phyloP scores from a whole-genome alignment of 2,329 filamentous ascomycete species.

The Cordyceps cateniannulata region DNA sequence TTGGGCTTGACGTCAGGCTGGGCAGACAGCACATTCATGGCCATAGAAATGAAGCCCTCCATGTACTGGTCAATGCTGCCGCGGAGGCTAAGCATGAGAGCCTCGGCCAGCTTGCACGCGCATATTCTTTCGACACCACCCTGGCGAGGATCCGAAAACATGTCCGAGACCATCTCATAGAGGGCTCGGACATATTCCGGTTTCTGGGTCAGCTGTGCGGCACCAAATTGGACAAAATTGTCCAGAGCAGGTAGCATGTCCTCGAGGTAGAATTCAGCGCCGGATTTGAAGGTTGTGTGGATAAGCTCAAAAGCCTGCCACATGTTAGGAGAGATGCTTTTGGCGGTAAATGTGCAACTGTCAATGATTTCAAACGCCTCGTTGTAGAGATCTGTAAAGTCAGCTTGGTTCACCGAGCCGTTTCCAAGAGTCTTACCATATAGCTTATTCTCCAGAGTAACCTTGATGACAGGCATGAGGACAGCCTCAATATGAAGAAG shows the following conservation, averaged over 20 bases:
- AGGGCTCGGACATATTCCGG: constrained; percentile 82
- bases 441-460: constrained; percentile 95
- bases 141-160: constrained; percentile 88
- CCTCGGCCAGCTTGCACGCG: constrained; percentile 94
- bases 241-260: constrained; percentile 98
- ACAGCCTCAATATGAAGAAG: constrained; percentile 91
- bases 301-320: constrained; percentile 98
- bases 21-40: constrained; percentile 71
- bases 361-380: constrained; percentile 99
- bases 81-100: constrained; percentile 91
- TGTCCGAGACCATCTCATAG: constrained; percentile 89
- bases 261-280: constrained; percentile 93
- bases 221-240: constrained; percentile 94
- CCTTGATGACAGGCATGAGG: constrained; percentile 92
- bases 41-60: constrained; percentile 79
- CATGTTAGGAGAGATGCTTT: constrained; percentile 92
- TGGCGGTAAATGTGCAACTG: constrained; percentile 96
- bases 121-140: constrained; percentile 93
- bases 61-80: constrained; percentile 85
- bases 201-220: constrained; percentile 71
- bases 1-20: constrained; percentile 76
- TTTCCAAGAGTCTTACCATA: constrained; percentile 53
- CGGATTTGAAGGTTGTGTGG: constrained; percentile 93
- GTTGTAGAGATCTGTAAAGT: constrained; percentile 75
- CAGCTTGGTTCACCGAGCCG: too few species aligned